phyloP scores from a whole-genome alignment of 73 alveolate species.

The Paramecium sonneborni region DNA sequence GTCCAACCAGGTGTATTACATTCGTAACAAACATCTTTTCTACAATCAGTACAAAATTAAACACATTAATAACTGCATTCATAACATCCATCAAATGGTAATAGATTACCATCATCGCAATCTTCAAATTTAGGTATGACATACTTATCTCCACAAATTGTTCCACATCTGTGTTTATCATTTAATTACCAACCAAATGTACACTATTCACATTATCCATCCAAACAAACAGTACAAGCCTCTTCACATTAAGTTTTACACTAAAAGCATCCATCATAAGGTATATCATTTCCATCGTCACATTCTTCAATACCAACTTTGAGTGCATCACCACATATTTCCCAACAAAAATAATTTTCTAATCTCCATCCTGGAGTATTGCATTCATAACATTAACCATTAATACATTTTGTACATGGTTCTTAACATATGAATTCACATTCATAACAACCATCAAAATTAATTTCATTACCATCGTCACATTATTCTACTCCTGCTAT shows the following conservation, averaged over 20 bases:
- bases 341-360: background rate
- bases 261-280: background rate
- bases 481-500: background rate
- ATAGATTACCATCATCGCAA: slow-evolving; percentile 2
- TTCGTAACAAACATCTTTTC: background rate
- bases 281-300: background rate
- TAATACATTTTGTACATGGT: background rate
- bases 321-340: slow-evolving; percentile 48
- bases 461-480: background rate
- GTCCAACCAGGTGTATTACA: slow-evolving; percentile 18
- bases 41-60: background rate
- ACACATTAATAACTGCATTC: slow-evolving; percentile 1
- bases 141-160: background rate
- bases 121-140: background rate
- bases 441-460: slow-evolving; percentile 1
- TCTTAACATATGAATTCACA: background rate
- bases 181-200: background rate
- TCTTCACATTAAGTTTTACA: background rate
- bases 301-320: background rate
- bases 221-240: background rate
- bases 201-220: background rate
- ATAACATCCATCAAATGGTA: slow-evolving; percentile 24
- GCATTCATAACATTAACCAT: background rate
- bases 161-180: background rate
- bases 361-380: slow-evolving; percentile 25